Base-by-base conservation (phyloP, 129 eudicot species). In the Lonicera japonica region DNA sequence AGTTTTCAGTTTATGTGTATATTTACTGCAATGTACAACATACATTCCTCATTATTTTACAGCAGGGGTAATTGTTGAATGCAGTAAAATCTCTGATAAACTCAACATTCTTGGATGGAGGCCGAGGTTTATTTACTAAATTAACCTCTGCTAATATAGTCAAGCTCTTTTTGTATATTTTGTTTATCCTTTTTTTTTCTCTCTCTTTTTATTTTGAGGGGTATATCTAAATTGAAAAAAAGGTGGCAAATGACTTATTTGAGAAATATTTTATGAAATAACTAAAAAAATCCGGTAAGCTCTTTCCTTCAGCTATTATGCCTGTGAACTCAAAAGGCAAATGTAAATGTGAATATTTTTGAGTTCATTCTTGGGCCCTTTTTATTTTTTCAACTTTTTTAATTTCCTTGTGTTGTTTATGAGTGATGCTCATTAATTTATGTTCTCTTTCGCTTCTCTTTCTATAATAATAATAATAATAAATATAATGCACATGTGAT, bases 311-410 rank as follows among this genome's bases (percentile, higher is more conserved):
- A 52, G 56, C 56, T 52, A 20, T n/a, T n/a, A n/a, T n/a, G n/a
- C 56, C 14, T 14, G 1, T 54, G 29, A 54, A 21, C 58, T 54
- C 58, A 23, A 21, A 21, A 17, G 20, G 58, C 5, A 54, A 54
- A 54, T 54, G 58, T 54, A 54, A 54, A 21, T 54, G 58, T 54
- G 29, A 21, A 54, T 54, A 21, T 54, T 0, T 54, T 0, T 14
- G 29, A 54, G 58, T 54, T 54, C 58, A 54, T 54, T n/a, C n/a
- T n/a, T 54, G 20, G 29, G 58, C 58, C n/a, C n/a, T 21, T 0
- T 54, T 21, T 54, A 0, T 19, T 43, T 43, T 43, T 29, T 29
- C 36, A 2, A 29, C 19, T 15, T 19, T 54, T 54, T 54, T 21
- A 54, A 8, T 21, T 0, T 20, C 29, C 1, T 3, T 10, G 13